Evolutionary conservation across 2,329 filamentous ascomycete species (phyloP), one percentile per base, ranked within the genome.

Genomic region (Phialophora expanda): DNA sequence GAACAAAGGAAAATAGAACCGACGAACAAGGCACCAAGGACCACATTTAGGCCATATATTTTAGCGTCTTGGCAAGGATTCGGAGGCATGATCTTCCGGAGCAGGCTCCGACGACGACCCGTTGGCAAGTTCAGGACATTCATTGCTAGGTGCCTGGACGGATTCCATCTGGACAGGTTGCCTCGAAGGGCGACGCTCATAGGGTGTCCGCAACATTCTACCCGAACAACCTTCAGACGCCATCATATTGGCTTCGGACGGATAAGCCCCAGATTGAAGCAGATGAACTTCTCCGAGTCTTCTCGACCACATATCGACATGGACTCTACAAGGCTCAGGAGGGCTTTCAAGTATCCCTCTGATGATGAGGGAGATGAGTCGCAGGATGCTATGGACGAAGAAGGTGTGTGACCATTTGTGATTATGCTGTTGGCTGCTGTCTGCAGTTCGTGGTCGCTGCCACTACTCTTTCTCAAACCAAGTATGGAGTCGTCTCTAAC

Each of bases 321-420:
- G 67, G 57, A 64, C 17, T 62, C 64, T 3, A 51, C 72, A 12
- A 61, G 71, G 24, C 63, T 73, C 11, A 67, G 72, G 14, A 66
- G 68, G 55, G 66, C 71, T 22, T 73, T 73, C 64, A 71, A 70
- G 60, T 71, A 72, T 48, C 66, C 71, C 5, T 53, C 58, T 14
- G 71, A 73, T 34, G 69, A 66, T 20, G 67, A 69, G 12, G 66
- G 55, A 30, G 53, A 65, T 24, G 48, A 12, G 12, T 70, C 68
- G 41, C 66, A 63, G 46, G 71, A 71, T 24, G 72, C 73, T 17
- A 65, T 70, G 56, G 70, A 73, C 44, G 71, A 72, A 62, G 64
- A 73, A 69, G 69, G 69, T 70, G 66, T 20, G 59, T 55, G 20
- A 17, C 7, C 22, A 7, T 55, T 12, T 26, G 14, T 17, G n/a